phyloP scores from a whole-genome alignment of 2,329 filamentous ascomycete species.

The Cercospora sp. region DNA sequence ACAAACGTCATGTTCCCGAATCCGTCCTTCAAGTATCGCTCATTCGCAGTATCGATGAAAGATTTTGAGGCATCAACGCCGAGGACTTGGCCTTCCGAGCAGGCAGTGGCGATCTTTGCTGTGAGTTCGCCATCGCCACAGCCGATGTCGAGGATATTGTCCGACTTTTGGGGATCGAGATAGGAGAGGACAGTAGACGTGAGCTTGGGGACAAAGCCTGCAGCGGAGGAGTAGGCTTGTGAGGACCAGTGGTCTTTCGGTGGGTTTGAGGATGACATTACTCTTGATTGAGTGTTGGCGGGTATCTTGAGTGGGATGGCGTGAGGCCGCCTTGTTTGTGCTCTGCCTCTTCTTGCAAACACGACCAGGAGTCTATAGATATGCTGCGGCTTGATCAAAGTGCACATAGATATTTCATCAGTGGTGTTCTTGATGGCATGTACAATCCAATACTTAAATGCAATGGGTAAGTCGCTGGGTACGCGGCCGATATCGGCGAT shows the following conservation, averaged over 20 bases:
- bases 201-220: conserved; percentile 46
- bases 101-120: conserved; percentile 39
- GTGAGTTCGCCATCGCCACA: conserved; percentile 47
- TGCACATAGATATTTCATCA: neutral
- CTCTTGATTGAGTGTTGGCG: neutral
- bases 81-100: conserved; percentile 35
- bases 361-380: neutral
- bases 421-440: neutral
- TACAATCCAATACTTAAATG: neutral
- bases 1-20: conserved; percentile 34
- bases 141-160: conserved; percentile 45
- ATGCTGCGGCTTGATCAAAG: neutral
- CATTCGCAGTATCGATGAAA: conserved; percentile 43
- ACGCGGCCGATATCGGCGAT: neutral
- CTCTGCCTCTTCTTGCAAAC: neutral
- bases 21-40: conserved; percentile 21
- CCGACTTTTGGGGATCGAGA: conserved; percentile 39
- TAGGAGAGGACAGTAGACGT: conserved; percentile 43
- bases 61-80: conserved; percentile 46
- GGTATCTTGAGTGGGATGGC: neutral
- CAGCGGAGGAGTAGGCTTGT: conserved; percentile 40
- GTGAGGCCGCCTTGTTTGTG: neutral
- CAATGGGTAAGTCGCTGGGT: neutral
- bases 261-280: neutral
- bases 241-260: conserved; percentile 39